Percentiles rank a stretch among this genome's conserved stretches.
These are phyloP conservation scores for Trebouxia sp. DNA, from an alignment of 139 green algal genomes.

Conservation along the genomic window DNA sequence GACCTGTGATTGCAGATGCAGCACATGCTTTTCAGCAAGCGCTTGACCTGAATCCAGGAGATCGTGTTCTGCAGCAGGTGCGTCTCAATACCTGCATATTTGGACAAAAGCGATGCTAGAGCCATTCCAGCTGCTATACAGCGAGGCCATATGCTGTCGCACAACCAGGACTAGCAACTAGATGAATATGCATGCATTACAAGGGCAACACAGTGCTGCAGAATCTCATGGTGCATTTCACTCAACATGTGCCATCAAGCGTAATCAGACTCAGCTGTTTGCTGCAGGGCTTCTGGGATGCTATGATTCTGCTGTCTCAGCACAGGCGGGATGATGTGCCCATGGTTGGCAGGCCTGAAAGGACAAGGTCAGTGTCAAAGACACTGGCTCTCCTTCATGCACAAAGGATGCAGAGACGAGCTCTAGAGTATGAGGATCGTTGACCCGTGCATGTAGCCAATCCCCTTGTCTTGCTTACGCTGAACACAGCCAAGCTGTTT, in stretches of 20 bases:
- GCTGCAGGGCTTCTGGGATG: conserved; percentile 28
- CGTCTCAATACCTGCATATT: background rate
- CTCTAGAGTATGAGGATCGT: too few species aligned
- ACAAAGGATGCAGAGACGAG: background rate
- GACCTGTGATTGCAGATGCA: conserved; percentile 14
- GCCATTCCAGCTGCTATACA: background rate
- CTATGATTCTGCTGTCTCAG: conserved; percentile 19
- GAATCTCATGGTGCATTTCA: background rate
- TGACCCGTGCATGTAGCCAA: too few species aligned
- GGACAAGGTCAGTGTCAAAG: background rate
- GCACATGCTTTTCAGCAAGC: conserved; percentile 22
- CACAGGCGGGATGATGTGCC: background rate
- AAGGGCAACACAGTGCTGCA: background rate
- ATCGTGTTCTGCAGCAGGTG: conserved; percentile 7
- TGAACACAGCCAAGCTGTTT: too few species aligned
- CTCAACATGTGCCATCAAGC: too few species aligned
- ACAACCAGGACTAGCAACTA: too few species aligned
- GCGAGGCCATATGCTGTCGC: too few species aligned
- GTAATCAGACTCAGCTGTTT: too few species aligned
- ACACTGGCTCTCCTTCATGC: background rate
- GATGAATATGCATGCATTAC: too few species aligned
- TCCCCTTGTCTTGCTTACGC: too few species aligned
- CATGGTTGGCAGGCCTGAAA: background rate
- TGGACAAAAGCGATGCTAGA: background rate
- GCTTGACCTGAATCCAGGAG: conserved; percentile 17